Evolutionary conservation across 1,139 yeast genomes (phyloP).

Genomic region (Nakaseomyces uthaithaninus): DNA sequence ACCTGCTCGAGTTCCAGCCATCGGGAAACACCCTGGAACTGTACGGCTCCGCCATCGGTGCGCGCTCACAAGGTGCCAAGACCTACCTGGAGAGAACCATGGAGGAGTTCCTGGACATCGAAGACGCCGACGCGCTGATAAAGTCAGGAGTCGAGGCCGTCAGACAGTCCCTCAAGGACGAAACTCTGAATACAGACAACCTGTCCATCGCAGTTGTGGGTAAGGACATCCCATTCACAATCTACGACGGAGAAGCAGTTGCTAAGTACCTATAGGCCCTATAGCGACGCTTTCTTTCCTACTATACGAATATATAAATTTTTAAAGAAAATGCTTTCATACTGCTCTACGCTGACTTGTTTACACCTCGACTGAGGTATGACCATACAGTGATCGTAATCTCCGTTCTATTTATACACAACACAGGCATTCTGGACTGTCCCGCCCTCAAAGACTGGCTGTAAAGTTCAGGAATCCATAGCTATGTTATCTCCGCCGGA

Average conservation of each 20-base stretch:
- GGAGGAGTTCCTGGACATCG: conserved; percentile 52
- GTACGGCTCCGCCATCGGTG: conserved; percentile 93
- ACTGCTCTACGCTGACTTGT: too few relatives aligned
- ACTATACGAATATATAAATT: not conserved
- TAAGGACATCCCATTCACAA: conserved; percentile 59
- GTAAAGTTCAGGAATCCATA: too few relatives aligned
- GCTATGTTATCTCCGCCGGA: too few relatives aligned
- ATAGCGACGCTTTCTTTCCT: not conserved
- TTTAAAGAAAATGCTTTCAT: too few relatives aligned
- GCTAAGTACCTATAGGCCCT: conserved; percentile 48
- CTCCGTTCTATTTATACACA: too few relatives aligned
- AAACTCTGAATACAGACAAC: conserved; percentile 74
- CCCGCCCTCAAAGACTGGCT: too few relatives aligned
- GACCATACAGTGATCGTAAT: too few relatives aligned
- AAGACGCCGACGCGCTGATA: conserved; percentile 61
- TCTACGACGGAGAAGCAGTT: conserved; percentile 81
- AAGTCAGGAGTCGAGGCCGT: conserved; percentile 85
- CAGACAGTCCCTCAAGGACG: conserved; percentile 92
- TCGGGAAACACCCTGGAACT: conserved; percentile 90
- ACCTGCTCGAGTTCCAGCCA: conserved; percentile 89
- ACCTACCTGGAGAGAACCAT: conserved; percentile 85
- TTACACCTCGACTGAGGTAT: too few relatives aligned
- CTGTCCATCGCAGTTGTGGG: conserved; percentile 92
- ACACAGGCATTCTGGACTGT: too few relatives aligned
- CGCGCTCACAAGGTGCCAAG: conserved; percentile 96